phyloP scores from a whole-genome alignment of 129 eudicot species.

The Arctium minus region DNA sequence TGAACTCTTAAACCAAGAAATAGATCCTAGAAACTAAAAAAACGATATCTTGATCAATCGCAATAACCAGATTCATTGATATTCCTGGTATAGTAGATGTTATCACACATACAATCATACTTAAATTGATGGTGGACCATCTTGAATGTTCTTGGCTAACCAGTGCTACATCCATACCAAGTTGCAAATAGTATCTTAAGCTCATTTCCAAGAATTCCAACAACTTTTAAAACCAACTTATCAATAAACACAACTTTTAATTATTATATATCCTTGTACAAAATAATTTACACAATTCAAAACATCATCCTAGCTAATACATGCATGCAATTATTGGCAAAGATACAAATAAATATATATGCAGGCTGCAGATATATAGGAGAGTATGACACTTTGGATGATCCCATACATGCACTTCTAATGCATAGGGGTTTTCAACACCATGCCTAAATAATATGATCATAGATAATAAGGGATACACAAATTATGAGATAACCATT shows the following conservation, averaged over 20 bases:
- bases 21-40: background rate
- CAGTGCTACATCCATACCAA: background rate
- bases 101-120: too few species aligned
- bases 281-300: conserved; percentile 15
- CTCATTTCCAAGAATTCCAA: background rate
- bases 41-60: background rate
- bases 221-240: background rate
- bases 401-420: background rate
- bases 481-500: conserved; percentile 12
- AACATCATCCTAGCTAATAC: conserved; percentile 10
- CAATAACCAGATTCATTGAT: background rate
- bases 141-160: background rate
- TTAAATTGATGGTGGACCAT: too few species aligned
- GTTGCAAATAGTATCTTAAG: background rate
- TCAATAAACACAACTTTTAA: conserved; percentile 15
- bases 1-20: background rate
- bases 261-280: background rate
- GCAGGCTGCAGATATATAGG: background rate
- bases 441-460: background rate
- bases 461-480: background rate
- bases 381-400: conserved; percentile 12
- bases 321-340: conserved; percentile 12
- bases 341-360: conserved; percentile 11
- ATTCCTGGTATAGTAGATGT: too few species aligned
- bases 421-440: conserved; percentile 3